Evolutionary conservation across 768 basidiomycete genomes (phyloP).

Genomic region (Gymnopilus dilepis): DNA sequence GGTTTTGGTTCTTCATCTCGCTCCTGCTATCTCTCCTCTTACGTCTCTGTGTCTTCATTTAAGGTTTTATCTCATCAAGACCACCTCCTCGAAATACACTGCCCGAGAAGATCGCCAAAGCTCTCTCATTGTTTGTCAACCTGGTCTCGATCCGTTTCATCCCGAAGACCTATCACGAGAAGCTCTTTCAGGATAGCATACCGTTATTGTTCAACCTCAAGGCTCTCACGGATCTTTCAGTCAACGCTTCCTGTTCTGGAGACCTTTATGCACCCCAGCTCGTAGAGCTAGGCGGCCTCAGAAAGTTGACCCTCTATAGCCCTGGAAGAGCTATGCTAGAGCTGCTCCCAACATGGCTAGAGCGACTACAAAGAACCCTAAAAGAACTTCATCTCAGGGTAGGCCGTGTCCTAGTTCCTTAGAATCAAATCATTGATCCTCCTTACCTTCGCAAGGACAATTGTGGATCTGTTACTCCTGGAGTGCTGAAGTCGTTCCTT

Average conservation of each 20-base stretch:
- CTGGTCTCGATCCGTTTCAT: constrained; percentile 38
- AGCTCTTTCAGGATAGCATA: constrained; percentile 38
- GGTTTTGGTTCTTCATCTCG: background rate
- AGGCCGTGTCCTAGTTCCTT: background rate
- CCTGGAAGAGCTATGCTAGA: constrained; percentile 48
- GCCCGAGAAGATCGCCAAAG: constrained; percentile 32
- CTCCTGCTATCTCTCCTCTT: background rate
- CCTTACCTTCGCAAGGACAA: constrained; percentile 43
- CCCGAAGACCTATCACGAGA: constrained; percentile 38
- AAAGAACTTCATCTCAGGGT: constrained; percentile 27
- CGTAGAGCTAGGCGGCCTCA: constrained; percentile 34
- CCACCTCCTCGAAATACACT: constrained; percentile 38
- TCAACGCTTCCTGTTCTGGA: constrained; percentile 42
- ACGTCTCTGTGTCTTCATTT: background rate
- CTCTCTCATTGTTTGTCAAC: constrained; percentile 37
- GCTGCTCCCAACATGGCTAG: constrained; percentile 51
- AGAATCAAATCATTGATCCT: background rate
- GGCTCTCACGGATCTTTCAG: constrained; percentile 34
- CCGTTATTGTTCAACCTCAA: constrained; percentile 26
- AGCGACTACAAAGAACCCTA: constrained; percentile 30
- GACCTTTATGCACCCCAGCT: constrained; percentile 36
- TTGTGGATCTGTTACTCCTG: constrained; percentile 69
- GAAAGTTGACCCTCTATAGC: constrained; percentile 36
- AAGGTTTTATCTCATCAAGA: constrained; percentile 33
- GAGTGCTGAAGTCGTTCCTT: constrained; percentile 52